phyloP scores from a whole-genome alignment of 75 land plant species.

The Selaginella moellendorffii region DNA sequence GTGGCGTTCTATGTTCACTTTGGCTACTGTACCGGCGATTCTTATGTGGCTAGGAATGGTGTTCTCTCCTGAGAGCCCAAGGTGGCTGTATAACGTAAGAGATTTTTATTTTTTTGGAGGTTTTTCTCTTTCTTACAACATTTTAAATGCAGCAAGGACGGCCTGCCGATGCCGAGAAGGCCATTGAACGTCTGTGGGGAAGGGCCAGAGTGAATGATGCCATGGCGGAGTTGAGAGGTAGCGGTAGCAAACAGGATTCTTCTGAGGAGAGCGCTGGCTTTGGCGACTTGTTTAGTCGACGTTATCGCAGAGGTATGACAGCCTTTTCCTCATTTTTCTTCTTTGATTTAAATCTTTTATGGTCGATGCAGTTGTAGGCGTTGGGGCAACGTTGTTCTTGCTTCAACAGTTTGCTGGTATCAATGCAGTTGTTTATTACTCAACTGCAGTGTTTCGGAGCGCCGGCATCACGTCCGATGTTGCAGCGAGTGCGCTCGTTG shows the following conservation, averaged over 20 bases:
- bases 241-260: slow-evolving; percentile 39
- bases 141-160: slow-evolving; percentile 60
- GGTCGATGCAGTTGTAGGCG: slow-evolving; percentile 59
- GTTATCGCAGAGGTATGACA: slow-evolving; percentile 79
- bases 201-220: slow-evolving; percentile 62
- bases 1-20: slow-evolving; percentile 93
- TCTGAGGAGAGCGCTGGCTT: slow-evolving; percentile 64
- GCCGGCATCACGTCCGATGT: slow-evolving; percentile 95
- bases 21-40: slow-evolving; percentile 63
- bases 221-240: slow-evolving; percentile 49
- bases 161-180: slow-evolving; percentile 52
- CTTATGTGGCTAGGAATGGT: slow-evolving; percentile 91
- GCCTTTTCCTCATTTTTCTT: neutral
- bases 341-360: neutral
- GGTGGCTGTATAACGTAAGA: slow-evolving; percentile 83
- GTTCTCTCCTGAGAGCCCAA: slow-evolving; percentile 87
- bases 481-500: slow-evolving; percentile 99
- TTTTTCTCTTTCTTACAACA: neutral
- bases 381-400: slow-evolving; percentile 85
- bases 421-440: slow-evolving; percentile 95
- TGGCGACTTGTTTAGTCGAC: slow-evolving; percentile 79
- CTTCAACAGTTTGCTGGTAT: slow-evolving; percentile 95
- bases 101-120: neutral
- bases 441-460: slow-evolving; percentile 85
- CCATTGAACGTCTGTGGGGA: slow-evolving; percentile 67